phyloP scores from a whole-genome alignment of 495 filamentous ascomycete genomes.

The Penicillium coprophilum region DNA sequence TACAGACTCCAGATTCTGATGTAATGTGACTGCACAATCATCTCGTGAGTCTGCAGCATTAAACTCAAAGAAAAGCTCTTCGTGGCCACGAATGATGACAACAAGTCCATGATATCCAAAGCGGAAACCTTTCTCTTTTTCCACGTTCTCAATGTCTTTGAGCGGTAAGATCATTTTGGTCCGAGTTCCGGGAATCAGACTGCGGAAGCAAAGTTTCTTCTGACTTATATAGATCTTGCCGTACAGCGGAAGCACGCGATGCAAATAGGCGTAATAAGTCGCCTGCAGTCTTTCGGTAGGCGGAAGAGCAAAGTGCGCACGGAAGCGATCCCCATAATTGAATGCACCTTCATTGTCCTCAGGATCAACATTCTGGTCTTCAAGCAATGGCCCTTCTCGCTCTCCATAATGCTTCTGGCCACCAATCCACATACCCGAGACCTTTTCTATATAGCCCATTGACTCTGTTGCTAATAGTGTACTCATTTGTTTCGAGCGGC shows the following conservation, averaged over 20 bases:
- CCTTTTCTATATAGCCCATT: constrained; percentile 96
- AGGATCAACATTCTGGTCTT: constrained; percentile 61
- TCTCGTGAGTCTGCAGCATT: constrained; percentile 71
- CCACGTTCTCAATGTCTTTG: constrained; percentile 89
- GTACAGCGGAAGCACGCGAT: constrained; percentile 87
- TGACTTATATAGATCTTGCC: constrained; percentile 96
- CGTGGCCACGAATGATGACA: constrained; percentile 86
- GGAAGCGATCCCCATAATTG: constrained; percentile 74
- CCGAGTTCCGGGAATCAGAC: constrained; percentile 81
- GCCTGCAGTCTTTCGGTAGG: constrained; percentile 83
- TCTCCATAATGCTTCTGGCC: constrained; percentile 87
- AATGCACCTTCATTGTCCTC: constrained; percentile 61
- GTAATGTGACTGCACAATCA: constrained; percentile 81
- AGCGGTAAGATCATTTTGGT: constrained; percentile 92
- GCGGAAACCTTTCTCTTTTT: constrained; percentile 93
- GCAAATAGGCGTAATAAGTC: constrained; percentile 84
- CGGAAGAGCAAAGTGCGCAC: constrained; percentile 85
- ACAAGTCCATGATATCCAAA: constrained; percentile 91
- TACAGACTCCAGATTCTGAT: constrained; percentile 70
- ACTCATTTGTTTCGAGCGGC: constrained; percentile 76
- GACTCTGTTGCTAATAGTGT: constrained; percentile 85
- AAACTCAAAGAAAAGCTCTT: constrained; percentile 98
- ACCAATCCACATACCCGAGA: constrained; percentile 96
- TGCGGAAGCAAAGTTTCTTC: constrained; percentile 90
- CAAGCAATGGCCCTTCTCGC: constrained; percentile 62